A percentile compares a stretch with the other conserved stretches of the same genome.
phyloP scores from a whole-genome alignment of 1,284 basidiomycete genomes.

The Apiotrichum brassicae region DNA sequence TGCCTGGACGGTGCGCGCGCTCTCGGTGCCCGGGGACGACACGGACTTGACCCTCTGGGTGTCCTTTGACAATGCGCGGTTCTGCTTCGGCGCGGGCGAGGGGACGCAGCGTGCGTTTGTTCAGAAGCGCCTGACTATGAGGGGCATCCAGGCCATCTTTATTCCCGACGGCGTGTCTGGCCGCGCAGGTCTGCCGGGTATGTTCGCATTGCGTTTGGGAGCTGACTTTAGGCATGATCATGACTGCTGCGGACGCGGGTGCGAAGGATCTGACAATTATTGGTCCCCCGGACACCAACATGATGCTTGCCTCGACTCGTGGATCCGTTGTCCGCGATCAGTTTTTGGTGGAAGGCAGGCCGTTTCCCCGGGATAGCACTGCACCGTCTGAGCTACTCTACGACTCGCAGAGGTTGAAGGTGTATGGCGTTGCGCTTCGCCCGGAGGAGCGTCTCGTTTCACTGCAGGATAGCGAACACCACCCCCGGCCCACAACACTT shows the following conservation, averaged over 20 bases:
- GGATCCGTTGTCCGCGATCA: conserved; percentile 24
- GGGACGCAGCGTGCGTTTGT: conserved; percentile 67
- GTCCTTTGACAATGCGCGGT: conserved; percentile 68
- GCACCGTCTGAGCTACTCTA: conserved; percentile 21
- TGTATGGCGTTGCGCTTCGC: conserved; percentile 27
- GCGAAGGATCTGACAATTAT: conserved; percentile 57
- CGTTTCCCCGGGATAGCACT: conserved; percentile 10
- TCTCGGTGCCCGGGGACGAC: conserved; percentile 57
- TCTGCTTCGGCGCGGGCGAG: conserved; percentile 80
- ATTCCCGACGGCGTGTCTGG: conserved; percentile 60
- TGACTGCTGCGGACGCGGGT: conserved; percentile 71
- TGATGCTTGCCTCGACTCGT: conserved; percentile 61
- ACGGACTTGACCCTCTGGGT: conserved; percentile 70
- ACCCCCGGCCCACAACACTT: conserved; percentile 4
- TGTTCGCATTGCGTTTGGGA: too few relatives aligned
- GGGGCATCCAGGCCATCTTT: conserved; percentile 64
- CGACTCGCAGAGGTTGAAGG: conserved; percentile 22
- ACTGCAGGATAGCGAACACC: background rate
- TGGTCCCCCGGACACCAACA: conserved; percentile 66
- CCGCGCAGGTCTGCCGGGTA: conserved; percentile 62
- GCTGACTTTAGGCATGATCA: conserved; percentile 58
- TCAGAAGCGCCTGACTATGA: conserved; percentile 61
- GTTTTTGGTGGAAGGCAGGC: conserved; percentile 8
- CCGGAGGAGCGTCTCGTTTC: background rate
- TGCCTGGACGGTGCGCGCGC: conserved; percentile 41